phyloP scores from a whole-genome alignment of 257 asterid species.

The Solanum acaule region DNA sequence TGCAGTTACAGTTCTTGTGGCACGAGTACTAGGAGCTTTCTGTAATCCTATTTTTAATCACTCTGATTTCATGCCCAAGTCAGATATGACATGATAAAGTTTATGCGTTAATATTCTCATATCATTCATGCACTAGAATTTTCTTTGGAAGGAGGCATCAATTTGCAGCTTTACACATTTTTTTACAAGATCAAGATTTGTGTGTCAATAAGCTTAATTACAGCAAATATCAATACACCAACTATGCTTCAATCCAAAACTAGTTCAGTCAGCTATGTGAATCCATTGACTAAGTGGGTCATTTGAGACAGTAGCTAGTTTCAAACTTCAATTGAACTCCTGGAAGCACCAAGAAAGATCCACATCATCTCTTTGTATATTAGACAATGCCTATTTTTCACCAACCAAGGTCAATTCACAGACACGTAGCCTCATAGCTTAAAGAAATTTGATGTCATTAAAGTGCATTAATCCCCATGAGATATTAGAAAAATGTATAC shows the following conservation, averaged over 20 bases:
- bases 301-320: background rate
- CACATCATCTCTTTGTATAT: background rate
- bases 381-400: background rate
- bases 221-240: background rate
- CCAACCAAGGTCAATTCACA: background rate
- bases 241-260: background rate
- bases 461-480: background rate
- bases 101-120: background rate
- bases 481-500: background rate
- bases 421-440: background rate
- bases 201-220: background rate
- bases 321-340: background rate
- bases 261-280: background rate
- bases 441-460: background rate
- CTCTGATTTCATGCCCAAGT: background rate
- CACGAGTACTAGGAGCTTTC: background rate
- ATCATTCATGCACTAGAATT: background rate
- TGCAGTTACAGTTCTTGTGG: background rate
- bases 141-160: background rate
- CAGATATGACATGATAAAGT: background rate
- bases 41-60: background rate
- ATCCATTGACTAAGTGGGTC: background rate
- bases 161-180: background rate
- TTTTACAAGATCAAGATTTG: background rate
- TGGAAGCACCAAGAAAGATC: background rate